A percentile compares a stretch with the other conserved stretches of the same genome.
phyloP scores from a whole-genome alignment of 495 filamentous ascomycete species.

The Pyrenula massariospora region DNA sequence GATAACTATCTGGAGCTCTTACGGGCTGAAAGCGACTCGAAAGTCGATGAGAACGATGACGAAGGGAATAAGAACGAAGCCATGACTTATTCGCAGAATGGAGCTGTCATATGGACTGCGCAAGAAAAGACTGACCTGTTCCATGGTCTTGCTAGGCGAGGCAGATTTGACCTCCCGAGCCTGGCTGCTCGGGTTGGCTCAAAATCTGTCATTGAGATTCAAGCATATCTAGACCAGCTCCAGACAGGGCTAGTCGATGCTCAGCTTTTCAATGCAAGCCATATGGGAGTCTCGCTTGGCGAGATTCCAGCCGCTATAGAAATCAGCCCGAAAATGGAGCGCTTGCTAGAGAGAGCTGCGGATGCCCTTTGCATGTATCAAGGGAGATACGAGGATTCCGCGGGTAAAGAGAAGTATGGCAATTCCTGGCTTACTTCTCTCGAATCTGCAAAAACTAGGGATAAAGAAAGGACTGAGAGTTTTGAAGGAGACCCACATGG shows the following conservation, averaged over 20 bases:
- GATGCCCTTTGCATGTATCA: slow-evolving; percentile 47
- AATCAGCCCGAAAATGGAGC: slow-evolving; percentile 51
- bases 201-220: slow-evolving; percentile 66
- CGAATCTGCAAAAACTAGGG: slow-evolving; percentile 26
- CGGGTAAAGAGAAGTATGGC: slow-evolving; percentile 42
- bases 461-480: slow-evolving; percentile 14
- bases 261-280: slow-evolving; percentile 14
- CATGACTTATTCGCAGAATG: slow-evolving; percentile 42
- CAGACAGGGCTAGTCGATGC: slow-evolving; percentile 30
- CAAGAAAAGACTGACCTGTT: slow-evolving; percentile 64
- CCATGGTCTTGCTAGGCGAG: slow-evolving; percentile 46
- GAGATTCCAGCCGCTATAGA: slow-evolving; percentile 64
- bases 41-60: slow-evolving; percentile 14
- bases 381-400: slow-evolving; percentile 38
- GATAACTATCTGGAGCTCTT: slow-evolving; percentile 46
- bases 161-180: slow-evolving; percentile 41
- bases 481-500: slow-evolving; percentile 2
- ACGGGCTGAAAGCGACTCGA: slow-evolving; percentile 29
- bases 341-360: slow-evolving; percentile 55
- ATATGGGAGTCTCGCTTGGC: slow-evolving; percentile 13
- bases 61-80: slow-evolving; percentile 4
- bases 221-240: slow-evolving; percentile 52
- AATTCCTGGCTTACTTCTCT: slow-evolving; percentile 43
- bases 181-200: slow-evolving; percentile 54
- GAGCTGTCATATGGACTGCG: slow-evolving; percentile 54